A percentile compares a stretch with the other conserved stretches of the same genome.
phyloP scores from a whole-genome alignment of 1,284 basidiomycete species.

The Boletus semigastroideus region DNA sequence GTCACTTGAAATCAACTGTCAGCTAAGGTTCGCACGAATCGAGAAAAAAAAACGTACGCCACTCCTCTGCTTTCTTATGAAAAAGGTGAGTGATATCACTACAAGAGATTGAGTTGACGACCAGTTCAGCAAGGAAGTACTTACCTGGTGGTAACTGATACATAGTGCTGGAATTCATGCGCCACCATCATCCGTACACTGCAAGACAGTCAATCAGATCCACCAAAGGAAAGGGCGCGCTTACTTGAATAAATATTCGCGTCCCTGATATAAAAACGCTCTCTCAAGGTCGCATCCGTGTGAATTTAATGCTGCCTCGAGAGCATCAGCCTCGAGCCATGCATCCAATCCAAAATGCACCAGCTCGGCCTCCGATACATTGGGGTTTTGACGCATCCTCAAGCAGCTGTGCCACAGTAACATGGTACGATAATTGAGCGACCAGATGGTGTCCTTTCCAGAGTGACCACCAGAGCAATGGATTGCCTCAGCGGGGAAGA shows the following conservation, averaged over 20 bases:
- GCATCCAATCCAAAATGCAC: slow-evolving; percentile 63
- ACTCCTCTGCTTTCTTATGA: slow-evolving; percentile 68
- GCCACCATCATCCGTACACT: slow-evolving; percentile 72
- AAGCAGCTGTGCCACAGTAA: slow-evolving; percentile 72
- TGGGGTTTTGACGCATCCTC: slow-evolving; percentile 49
- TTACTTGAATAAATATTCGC: slow-evolving; percentile 76
- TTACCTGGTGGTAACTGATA: slow-evolving; percentile 60
- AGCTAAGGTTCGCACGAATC: slow-evolving; percentile 6
- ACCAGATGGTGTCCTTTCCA: slow-evolving; percentile 69
- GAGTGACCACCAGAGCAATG: slow-evolving; percentile 34
- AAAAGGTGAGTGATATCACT: slow-evolving; percentile 57
- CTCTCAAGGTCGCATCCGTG: slow-evolving; percentile 69
- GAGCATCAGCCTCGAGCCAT: slow-evolving; percentile 69
- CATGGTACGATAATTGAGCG: slow-evolving; percentile 64
- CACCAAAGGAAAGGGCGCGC: slow-evolving; percentile 26
- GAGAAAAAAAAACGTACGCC: slow-evolving; percentile 52
- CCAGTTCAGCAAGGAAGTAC: slow-evolving; percentile 24
- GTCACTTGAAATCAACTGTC: slow-evolving; percentile 43
- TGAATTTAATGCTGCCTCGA: slow-evolving; percentile 59
- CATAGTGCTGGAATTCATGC: slow-evolving; percentile 64
- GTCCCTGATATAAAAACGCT: slow-evolving; percentile 64
- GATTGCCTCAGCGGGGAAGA: slow-evolving; percentile 69
- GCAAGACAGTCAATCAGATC: background rate
- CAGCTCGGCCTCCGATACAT: slow-evolving; percentile 47
- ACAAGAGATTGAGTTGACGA: slow-evolving; percentile 9